Evolutionary conservation across 1,139 yeast species (phyloP).

Genomic region (Starmera stellimalicola): DNA sequence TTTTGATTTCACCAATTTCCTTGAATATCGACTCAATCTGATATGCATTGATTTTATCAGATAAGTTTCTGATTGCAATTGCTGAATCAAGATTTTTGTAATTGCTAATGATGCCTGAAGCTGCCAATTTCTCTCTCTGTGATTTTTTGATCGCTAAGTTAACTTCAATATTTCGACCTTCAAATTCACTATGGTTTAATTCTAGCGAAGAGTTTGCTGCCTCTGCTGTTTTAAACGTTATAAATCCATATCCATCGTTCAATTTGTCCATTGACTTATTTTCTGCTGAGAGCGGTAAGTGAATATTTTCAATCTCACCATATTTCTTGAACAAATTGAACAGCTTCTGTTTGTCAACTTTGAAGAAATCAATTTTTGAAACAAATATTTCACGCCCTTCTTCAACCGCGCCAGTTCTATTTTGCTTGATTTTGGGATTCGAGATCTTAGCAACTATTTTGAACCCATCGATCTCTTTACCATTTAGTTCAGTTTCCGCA

Average conservation of each 20-base stretch:
- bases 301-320: slow-evolving; percentile 42
- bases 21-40: slow-evolving; percentile 30
- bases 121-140: slow-evolving; percentile 21
- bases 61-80: slow-evolving; percentile 36
- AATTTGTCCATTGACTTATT: slow-evolving; percentile 23
- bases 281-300: slow-evolving; percentile 34
- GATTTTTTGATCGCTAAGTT: slow-evolving; percentile 30
- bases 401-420: slow-evolving; percentile 35
- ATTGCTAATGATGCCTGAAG: slow-evolving; percentile 19
- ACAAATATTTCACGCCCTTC: slow-evolving; percentile 48
- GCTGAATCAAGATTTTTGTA: slow-evolving; percentile 20
- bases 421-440: slow-evolving; percentile 33
- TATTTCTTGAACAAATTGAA: slow-evolving; percentile 27
- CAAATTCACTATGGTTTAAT: slow-evolving; percentile 28
- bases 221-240: slow-evolving; percentile 31
- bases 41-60: slow-evolving; percentile 34
- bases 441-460: slow-evolving; percentile 50
- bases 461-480: slow-evolving; percentile 22
- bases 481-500: slow-evolving; percentile 40
- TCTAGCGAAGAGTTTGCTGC: slow-evolving; percentile 34
- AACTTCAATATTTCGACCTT: slow-evolving; percentile 36
- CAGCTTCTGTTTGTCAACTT: slow-evolving; percentile 23
- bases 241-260: slow-evolving; percentile 51
- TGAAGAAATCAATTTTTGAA: slow-evolving; percentile 38
- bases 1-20: slow-evolving; percentile 29